A percentile compares a stretch with the other conserved stretches of the same genome.
Conservation (phyloP, 1,284 basidiomycete species). For the Apiotrichum sp. region DNA sequence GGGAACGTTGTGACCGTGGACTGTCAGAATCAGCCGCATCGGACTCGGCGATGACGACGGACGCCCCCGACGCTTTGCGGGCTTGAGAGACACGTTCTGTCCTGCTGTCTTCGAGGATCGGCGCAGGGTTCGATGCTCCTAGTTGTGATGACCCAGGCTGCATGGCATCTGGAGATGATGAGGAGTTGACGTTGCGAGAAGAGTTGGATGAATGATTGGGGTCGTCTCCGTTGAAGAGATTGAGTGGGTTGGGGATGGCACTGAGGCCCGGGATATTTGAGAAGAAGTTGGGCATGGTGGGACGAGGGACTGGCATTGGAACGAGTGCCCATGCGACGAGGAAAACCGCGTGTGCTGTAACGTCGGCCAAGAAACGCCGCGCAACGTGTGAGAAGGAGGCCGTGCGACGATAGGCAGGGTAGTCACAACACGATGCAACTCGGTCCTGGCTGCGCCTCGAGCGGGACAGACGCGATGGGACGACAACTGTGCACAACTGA, state of each 20-base stretch:
- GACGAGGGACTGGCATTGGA: background rate
- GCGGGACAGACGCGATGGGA: no score
- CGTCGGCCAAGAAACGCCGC: no score
- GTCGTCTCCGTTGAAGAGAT: conserved; percentile 22
- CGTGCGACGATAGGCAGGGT: background rate
- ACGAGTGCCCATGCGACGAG: background rate
- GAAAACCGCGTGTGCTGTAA: no score
- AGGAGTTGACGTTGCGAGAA: background rate
- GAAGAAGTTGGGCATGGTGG: conserved; percentile 28
- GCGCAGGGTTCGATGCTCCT: background rate
- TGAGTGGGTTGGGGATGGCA: conserved; percentile 28
- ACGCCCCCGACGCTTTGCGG: background rate
- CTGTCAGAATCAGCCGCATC: background rate
- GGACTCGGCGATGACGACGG: conserved; percentile 8
- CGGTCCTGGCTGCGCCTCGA: no score
- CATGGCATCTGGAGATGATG: background rate
- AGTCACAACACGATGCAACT: background rate
- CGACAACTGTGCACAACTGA: no score
- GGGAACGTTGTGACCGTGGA: background rate
- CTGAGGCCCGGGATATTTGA: conserved; percentile 25
- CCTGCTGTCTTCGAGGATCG: background rate
- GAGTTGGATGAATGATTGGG: background rate
- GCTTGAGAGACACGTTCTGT: no score
- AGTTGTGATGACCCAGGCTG: background rate
- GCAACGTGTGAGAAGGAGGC: background rate